Base-by-base conservation (phyloP, 2,329 filamentous ascomycete species). In the Cladosporium velox region DNA sequence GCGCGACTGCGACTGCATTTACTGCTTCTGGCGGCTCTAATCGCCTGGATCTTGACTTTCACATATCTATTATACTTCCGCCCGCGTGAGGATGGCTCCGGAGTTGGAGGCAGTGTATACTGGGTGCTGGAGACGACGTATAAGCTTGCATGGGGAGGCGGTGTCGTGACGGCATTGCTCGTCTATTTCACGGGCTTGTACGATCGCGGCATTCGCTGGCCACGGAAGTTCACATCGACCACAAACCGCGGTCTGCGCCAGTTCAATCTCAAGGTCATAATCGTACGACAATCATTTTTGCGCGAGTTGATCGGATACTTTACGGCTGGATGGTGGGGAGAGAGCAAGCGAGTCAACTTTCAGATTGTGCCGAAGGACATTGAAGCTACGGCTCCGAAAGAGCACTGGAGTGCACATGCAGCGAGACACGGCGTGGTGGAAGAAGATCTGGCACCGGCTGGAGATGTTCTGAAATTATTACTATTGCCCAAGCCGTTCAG, bases 121-220 rank as follows among this genome's bases (percentile, higher is more conserved):
- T 98, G 94, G 94, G 89, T 96, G 32, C 87, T 98, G 3, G 94
- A 98, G 74, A 91, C 91, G 76, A 87, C 87, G 8, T 92, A 98
- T 80, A 96, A 95, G 78, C 87, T 99, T 63, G 94, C 91, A 73
- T 90, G 97, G 75, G 91, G 96, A 79, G 93, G 92, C 28, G 95
- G 95, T 57, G 86, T 96, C 67, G 90, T 97, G 67, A 97, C 93
- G 0, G 90, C 88, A 41, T 85, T 93, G 52, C 83, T 99, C 41
- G 90, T 98, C 71, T 97, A 93, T 92, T 93, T 89, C 18, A 97
- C 94, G 0, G 95, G 95, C 32, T 93, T 97, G 78, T 99, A 94
- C 91, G 94, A 98, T 75, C 88, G 94, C 65, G 95, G 95, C 35
- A 90, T 99, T 65, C 87, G 93, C 69, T 98, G 95, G 93, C 95